Evolutionary conservation across 139 green algal species (phyloP).

Genomic region (Chlamydomonas incerta): DNA sequence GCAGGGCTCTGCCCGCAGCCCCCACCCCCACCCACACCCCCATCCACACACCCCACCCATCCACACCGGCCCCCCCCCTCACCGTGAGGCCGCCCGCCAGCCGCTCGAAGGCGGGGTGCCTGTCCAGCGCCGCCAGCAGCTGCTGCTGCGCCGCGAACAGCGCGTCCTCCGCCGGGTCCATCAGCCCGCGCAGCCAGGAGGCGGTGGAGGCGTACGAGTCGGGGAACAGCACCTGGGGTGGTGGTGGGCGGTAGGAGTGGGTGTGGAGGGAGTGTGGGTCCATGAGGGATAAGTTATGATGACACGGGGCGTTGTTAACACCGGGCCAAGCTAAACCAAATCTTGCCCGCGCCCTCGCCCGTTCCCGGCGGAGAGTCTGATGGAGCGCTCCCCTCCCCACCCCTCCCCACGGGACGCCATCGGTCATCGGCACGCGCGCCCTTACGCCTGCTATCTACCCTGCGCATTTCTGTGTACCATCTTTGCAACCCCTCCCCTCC

Average conservation of each 20-base stretch:
- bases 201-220: slow-evolving; percentile 77
- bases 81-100: slow-evolving; percentile 59
- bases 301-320: too few relatives aligned
- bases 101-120: slow-evolving; percentile 62
- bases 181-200: slow-evolving; percentile 70
- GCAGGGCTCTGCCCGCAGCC: too few relatives aligned
- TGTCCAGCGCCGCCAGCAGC: slow-evolving; percentile 70
- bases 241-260: neutral
- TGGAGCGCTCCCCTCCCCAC: too few relatives aligned
- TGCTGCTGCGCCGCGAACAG: slow-evolving; percentile 62
- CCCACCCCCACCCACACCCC: neutral
- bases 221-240: slow-evolving; percentile 84
- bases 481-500: too few relatives aligned
- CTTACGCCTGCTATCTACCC: too few relatives aligned
- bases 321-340: too few relatives aligned
- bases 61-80: slow-evolving; percentile 17
- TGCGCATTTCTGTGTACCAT: too few relatives aligned
- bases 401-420: too few relatives aligned
- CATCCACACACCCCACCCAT: neutral
- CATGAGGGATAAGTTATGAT: too few relatives aligned
- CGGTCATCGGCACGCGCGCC: too few relatives aligned
- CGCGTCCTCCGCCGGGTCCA: slow-evolving; percentile 58
- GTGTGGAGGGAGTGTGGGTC: neutral
- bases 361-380: too few relatives aligned
- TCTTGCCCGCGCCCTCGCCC: too few relatives aligned